Base-by-base conservation (phyloP, 768 basidiomycete species). In the Phaeotremella skinneri region DNA sequence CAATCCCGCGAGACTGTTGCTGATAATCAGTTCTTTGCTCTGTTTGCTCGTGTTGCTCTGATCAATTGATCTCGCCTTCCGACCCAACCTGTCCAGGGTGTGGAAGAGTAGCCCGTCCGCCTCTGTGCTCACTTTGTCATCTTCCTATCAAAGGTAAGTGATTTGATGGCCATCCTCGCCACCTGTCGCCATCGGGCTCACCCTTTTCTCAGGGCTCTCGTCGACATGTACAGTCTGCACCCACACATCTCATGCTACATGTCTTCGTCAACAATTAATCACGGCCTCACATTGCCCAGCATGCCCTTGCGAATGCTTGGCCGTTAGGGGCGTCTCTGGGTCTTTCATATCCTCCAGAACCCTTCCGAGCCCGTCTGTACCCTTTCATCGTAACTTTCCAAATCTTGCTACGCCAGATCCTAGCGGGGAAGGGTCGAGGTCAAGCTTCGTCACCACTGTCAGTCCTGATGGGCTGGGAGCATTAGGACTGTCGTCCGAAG, bases 61-160 rank as follows among this genome's bases (percentile, higher is more conserved):
- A 48, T 2, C 32, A 56, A 17, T 32, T 59, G 7, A 43, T 52
- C 3, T 41, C 27, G 23, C 21, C 25, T 27, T 23, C 25, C 0
- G 3, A 55, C 2, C 52, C 45, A 6, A 56, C 29, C 14, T 76
- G 74, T 60, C 56, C 56, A 0, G 55, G 53, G 9, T 76, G 74
- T 32, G 43, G 51, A 6, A 45, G 59, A 26, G 31, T 39, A n/a
- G 52, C 63, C 16, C 42, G 49, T 20, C 51, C 32, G 16, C 58
- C 67, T 4, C 7, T 64, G 14, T 76, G 75, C 53, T 49, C 72
- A 3, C 64, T 66, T 42, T 76, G 75, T 53, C 61, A 68, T n/a
- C 52, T 76, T 6, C 73, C 75, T 2, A 66, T 76, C 59, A 68
- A 67, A 66, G 73, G 75, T 76, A 26, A 61, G 71, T 54, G 1